Conservation (phyloP, 2,329 filamentous ascomycete species). For the Pestalotiopsis fici region DNA sequence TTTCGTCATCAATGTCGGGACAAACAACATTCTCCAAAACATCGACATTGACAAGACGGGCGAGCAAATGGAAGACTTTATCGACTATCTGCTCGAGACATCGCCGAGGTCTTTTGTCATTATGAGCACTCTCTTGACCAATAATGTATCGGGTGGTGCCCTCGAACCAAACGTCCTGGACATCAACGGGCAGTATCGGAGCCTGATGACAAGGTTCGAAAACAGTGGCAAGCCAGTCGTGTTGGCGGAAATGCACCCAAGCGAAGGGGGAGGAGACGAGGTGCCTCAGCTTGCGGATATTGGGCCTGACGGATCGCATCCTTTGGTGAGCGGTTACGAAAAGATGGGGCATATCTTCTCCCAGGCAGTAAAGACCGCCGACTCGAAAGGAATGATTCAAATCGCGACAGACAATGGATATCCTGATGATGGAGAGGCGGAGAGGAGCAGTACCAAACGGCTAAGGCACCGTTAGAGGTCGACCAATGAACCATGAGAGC, state of each 20-base stretch:
- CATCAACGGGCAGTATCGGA: constrained; percentile 28
- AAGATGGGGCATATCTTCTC: constrained; percentile 28
- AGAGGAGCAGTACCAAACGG: neutral
- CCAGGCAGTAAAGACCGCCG: constrained; percentile 22
- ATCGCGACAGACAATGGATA: constrained; percentile 25
- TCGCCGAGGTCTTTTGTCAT: constrained; percentile 29
- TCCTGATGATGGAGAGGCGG: constrained; percentile 22
- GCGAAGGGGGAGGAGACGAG: constrained; percentile 20
- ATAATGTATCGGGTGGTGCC: constrained; percentile 20
- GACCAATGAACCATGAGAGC: neutral
- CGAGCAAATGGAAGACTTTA: constrained; percentile 24
- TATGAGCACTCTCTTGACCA: constrained; percentile 28
- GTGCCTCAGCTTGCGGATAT: constrained; percentile 23
- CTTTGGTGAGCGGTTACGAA: constrained; percentile 25
- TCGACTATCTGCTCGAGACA: constrained; percentile 27
- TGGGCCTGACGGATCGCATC: constrained; percentile 27
- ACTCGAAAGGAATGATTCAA: constrained; percentile 23
- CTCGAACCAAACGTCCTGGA: constrained; percentile 24
- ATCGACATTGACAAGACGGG: constrained; percentile 23
- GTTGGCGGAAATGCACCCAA: constrained; percentile 30
- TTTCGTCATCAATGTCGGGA: constrained; percentile 32
- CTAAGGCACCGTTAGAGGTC: neutral
- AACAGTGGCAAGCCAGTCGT: constrained; percentile 25
- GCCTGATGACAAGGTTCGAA: constrained; percentile 21
- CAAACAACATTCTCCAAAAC: constrained; percentile 32